Base-by-base conservation (phyloP, 768 basidiomycete genomes). In the Mycena chlorophos region DNA sequence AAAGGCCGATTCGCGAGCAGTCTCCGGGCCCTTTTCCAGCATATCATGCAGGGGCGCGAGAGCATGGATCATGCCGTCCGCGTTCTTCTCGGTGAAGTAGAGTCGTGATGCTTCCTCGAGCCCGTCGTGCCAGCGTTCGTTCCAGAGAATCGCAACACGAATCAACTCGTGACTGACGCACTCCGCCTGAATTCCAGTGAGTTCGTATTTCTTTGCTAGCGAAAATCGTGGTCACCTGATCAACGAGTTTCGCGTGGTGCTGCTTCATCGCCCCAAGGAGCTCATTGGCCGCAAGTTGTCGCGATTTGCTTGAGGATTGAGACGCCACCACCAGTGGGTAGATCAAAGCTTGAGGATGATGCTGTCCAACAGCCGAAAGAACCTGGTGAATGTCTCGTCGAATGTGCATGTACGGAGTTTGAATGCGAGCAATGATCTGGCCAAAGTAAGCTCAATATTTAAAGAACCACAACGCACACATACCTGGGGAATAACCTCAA, bases 401-500 rank as follows among this genome's bases (percentile, higher is more conserved):
- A 58, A 98, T 91, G 56, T 89, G 90, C 17, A 76, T 73, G 63
- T 89, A 89, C 0, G 96, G 94, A 0, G 94, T 97, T 76, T 99
- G 95, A 62, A 99, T 96, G 16, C 97, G 88, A 37, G 97, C 97
- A 65, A 99, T 98, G 60, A 99, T 96, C 93, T 98, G 55, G 34
- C 56, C 23, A 31, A 31, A 20, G 10, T 28, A 37, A n/a, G 40
- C 38, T 55, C 23, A 53, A 49, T 23, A 23, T n/a, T 16, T n/a
- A 25, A 6, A 23, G 14, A 1, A n/a, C 5, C 22, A 3, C 17
- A 23, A 55, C 73, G 53, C 69, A 93, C n/a, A n/a, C n/a, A n/a
- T n/a, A n/a, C 95, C 82, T 98, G 96, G 45, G 97, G 97, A 52
- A 98, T 94, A 61, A 99, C 97, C 66, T 98, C 94, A 34, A 99